Percentiles rank a stretch among this genome's conserved stretches.
Evolutionary conservation across 768 basidiomycete genomes (phyloP).

Genomic region (Tylopilus sp.): DNA sequence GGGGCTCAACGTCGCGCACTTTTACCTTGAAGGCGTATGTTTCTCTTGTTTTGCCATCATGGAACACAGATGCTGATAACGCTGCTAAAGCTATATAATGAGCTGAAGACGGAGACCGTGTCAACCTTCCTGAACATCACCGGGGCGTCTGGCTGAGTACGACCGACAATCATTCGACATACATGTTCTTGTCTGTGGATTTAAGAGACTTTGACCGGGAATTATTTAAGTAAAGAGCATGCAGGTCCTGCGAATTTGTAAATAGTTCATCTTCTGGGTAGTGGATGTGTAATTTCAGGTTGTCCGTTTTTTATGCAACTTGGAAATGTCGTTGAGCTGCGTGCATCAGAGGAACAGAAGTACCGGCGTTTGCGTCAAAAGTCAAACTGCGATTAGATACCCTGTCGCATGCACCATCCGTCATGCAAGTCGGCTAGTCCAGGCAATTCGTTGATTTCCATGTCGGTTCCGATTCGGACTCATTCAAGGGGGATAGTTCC

Average conservation of each 20-base stretch:
- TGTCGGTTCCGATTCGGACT: background rate
- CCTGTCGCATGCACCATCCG: no score
- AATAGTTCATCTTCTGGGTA: background rate
- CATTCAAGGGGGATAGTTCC: background rate
- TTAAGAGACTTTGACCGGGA: background rate
- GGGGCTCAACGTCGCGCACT: background rate
- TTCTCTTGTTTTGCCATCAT: background rate
- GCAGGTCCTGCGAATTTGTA: no score
- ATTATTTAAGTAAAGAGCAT: no score
- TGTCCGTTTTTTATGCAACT: no score
- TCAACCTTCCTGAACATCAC: background rate
- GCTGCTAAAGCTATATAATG: background rate
- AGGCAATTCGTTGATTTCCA: no score
- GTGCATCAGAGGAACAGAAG: no score
- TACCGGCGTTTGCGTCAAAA: no score
- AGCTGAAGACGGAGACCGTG: background rate
- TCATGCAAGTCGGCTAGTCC: no score
- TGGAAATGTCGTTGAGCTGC: no score
- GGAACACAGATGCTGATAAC: background rate
- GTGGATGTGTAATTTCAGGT: no score
- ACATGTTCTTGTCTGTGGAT: background rate
- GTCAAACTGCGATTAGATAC: no score
- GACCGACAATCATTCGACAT: no score
- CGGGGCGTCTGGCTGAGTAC: background rate
- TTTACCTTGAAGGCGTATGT: constrained; percentile 5